phyloP scores from a whole-genome alignment of 768 basidiomycete genomes.

The Termitomyces sp. region DNA sequence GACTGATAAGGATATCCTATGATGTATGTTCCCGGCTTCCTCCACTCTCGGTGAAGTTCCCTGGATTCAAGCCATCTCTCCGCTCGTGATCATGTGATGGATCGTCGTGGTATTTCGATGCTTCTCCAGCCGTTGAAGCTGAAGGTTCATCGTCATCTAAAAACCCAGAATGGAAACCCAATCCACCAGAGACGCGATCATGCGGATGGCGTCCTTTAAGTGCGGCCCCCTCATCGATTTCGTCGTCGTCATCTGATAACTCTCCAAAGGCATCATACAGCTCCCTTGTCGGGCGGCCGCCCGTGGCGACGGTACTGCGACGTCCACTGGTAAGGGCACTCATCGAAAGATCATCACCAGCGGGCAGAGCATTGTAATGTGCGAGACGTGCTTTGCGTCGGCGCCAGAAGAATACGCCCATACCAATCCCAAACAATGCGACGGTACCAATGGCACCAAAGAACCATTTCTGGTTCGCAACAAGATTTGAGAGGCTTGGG shows the following conservation, averaged over 20 bases:
- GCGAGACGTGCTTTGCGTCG: slow-evolving; percentile 41
- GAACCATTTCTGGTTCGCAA: slow-evolving; percentile 82
- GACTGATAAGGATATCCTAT: slow-evolving; percentile 1
- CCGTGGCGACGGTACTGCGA: slow-evolving; percentile 18
- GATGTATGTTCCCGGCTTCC: slow-evolving; percentile 75
- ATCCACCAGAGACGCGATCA: slow-evolving; percentile 27
- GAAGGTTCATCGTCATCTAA: slow-evolving; percentile 68
- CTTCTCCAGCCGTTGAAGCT: slow-evolving; percentile 21
- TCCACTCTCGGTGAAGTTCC: slow-evolving; percentile 44
- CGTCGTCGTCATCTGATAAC: slow-evolving; percentile 75
- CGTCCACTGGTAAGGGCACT: slow-evolving; percentile 46
- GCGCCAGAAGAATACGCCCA: slow-evolving; percentile 76
- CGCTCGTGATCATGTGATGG: slow-evolving; percentile 27
- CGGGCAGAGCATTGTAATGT: slow-evolving; percentile 56
- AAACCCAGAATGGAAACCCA: slow-evolving; percentile 75
- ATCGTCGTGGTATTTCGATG: slow-evolving; percentile 49
- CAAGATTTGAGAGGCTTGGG: slow-evolving; percentile 66
- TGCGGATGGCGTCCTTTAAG: slow-evolving; percentile 38
- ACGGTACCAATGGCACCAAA: slow-evolving; percentile 82
- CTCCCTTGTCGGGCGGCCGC: slow-evolving; percentile 67
- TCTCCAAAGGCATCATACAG: slow-evolving; percentile 97
- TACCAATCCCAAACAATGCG: slow-evolving; percentile 62
- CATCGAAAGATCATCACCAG: slow-evolving; percentile 75
- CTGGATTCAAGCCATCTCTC: slow-evolving; percentile 12
- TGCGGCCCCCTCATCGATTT: slow-evolving; percentile 66